A percentile compares a stretch with the other conserved stretches of the same genome.
Evolutionary conservation across 495 filamentous ascomycete genomes (phyloP).

Genomic region (Rhizodiscina lignyota): DNA sequence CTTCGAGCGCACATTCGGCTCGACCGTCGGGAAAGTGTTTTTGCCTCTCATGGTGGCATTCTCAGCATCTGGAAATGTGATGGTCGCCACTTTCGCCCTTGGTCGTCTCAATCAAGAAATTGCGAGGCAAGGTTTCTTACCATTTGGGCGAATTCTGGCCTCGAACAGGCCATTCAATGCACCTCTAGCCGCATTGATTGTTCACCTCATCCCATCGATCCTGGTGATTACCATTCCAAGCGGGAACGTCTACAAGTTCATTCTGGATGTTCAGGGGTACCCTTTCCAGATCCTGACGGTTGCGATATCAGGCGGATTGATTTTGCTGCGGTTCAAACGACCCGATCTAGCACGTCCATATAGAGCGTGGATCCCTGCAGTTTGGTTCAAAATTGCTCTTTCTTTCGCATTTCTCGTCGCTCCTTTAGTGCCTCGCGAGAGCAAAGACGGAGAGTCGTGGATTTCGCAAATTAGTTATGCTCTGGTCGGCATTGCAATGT

Average conservation of each 20-base stretch:
- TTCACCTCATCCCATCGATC: slow-evolving; percentile 50
- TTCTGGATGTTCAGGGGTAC: slow-evolving; percentile 57
- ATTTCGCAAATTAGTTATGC: background rate
- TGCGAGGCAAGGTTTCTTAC: slow-evolving; percentile 51
- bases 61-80: slow-evolving; percentile 56
- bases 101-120: slow-evolving; percentile 55
- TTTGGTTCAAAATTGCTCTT: slow-evolving; percentile 27
- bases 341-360: slow-evolving; percentile 48
- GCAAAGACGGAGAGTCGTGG: slow-evolving; percentile 54
- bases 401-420: slow-evolving; percentile 33
- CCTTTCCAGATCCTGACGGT: slow-evolving; percentile 43
- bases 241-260: slow-evolving; percentile 55
- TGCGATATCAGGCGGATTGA: slow-evolving; percentile 39
- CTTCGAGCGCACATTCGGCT: slow-evolving; percentile 9
- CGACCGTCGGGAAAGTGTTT: slow-evolving; percentile 31
- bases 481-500: slow-evolving; percentile 4
- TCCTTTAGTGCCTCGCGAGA: slow-evolving; percentile 36
- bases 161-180: slow-evolving; percentile 52
- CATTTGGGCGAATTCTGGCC: slow-evolving; percentile 41
- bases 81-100: slow-evolving; percentile 57
- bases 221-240: slow-evolving; percentile 47
- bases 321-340: slow-evolving; percentile 43
- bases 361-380: slow-evolving; percentile 44
- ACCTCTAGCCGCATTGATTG: slow-evolving; percentile 46
- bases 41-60: slow-evolving; percentile 48